Evolutionary conservation across 495 filamentous ascomycete species (phyloP).

Genomic region (Diplogelasinospora grovesii): DNA sequence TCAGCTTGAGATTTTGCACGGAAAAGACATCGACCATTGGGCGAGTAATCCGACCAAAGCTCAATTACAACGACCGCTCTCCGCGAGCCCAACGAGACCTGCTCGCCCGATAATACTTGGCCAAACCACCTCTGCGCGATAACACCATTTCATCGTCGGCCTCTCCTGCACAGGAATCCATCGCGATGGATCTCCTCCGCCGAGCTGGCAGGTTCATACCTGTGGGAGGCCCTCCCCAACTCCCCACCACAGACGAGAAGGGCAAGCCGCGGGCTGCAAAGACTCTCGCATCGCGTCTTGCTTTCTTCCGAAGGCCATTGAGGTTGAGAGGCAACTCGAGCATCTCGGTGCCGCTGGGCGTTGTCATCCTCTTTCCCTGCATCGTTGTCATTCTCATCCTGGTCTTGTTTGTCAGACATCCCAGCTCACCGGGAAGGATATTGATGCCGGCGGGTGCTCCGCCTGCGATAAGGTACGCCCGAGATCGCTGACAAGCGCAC

Average conservation of each 20-base stretch:
- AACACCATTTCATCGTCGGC: conserved; percentile 7
- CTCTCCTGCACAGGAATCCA: conserved; percentile 18
- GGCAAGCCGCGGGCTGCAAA: conserved; percentile 21
- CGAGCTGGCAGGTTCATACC: conserved; percentile 46
- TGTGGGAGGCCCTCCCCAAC: conserved; percentile 25
- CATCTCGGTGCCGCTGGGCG: conserved; percentile 87
- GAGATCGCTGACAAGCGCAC: too few relatives aligned
- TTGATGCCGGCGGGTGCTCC: conserved; percentile 86
- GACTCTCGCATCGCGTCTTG: conserved; percentile 48
- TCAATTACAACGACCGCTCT: background rate
- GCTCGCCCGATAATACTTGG: too few relatives aligned
- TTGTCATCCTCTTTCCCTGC: conserved; percentile 87
- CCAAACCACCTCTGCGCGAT: background rate
- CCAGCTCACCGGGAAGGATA: conserved; percentile 72
- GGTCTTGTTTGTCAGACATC: conserved; percentile 83
- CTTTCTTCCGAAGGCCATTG: conserved; percentile 82
- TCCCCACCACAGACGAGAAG: conserved; percentile 44
- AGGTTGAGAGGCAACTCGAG: conserved; percentile 90
- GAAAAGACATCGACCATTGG: background rate
- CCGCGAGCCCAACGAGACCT: background rate
- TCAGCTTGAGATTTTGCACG: background rate
- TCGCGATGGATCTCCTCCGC: conserved; percentile 50
- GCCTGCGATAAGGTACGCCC: conserved; percentile 74
- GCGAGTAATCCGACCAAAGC: background rate
- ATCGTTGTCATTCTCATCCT: conserved; percentile 88